phyloP scores from a whole-genome alignment of 2,329 filamentous ascomycete genomes.

The Epichloe aotearoae region DNA sequence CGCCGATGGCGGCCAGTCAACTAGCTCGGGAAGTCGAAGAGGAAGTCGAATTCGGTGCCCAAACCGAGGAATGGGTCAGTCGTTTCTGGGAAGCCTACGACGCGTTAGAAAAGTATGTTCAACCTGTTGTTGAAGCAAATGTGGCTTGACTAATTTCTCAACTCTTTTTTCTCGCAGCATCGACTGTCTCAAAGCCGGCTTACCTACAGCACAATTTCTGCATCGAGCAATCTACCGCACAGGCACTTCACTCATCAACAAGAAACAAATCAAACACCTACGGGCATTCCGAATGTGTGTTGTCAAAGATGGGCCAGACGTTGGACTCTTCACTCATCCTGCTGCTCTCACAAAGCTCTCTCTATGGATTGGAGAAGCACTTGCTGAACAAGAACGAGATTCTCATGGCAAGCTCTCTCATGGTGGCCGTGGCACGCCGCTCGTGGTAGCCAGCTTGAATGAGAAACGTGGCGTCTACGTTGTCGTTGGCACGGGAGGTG shows the following conservation, averaged over 20 bases:
- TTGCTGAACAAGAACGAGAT: conserved; percentile 78
- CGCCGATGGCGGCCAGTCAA: conserved; percentile 18
- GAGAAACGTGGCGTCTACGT: conserved; percentile 80
- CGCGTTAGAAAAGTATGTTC: conserved; percentile 51
- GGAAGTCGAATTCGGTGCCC: conserved; percentile 34
- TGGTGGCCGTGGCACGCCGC: conserved; percentile 62
- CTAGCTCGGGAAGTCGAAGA: conserved; percentile 28
- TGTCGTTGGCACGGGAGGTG: conserved; percentile 83
- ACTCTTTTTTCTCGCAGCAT: conserved; percentile 36
- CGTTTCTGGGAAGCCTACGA: conserved; percentile 64
- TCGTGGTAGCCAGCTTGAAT: conserved; percentile 83
- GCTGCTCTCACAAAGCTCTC: conserved; percentile 88
- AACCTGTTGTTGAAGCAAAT: no score
- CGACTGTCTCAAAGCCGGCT: conserved; percentile 58
- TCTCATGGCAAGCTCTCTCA: conserved; percentile 53
- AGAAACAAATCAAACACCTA: conserved; percentile 85
- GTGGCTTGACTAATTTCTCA: no score
- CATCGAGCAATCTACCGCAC: conserved; percentile 89
- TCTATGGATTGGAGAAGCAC: conserved; percentile 85
- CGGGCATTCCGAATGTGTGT: conserved; percentile 90
- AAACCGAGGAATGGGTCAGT: conserved; percentile 50
- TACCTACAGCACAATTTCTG: conserved; percentile 76
- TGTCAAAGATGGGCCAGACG: conserved; percentile 88
- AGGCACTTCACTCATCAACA: conserved; percentile 80
- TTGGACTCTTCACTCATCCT: conserved; percentile 82